Evolutionary conservation across 148 eudicot genomes (phyloP).

Genomic region (Linanthus parryae): DNA sequence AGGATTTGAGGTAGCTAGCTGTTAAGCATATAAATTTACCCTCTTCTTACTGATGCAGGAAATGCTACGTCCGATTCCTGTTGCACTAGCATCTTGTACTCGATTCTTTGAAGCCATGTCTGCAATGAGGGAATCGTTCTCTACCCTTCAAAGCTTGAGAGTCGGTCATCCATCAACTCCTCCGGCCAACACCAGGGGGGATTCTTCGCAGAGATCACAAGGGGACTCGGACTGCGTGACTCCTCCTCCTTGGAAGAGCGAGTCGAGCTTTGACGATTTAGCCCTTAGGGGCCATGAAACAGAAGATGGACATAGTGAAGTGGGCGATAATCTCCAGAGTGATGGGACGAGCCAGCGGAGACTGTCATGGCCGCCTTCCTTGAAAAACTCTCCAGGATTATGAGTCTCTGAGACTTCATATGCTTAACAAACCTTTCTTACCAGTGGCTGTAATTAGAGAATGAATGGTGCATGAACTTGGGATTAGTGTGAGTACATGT

Average conservation of each 20-base stretch:
- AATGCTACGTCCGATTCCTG: constrained; percentile 98
- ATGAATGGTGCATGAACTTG: too few species aligned
- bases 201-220: constrained; percentile 30
- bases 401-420: too few species aligned
- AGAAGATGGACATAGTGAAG: constrained; percentile 30
- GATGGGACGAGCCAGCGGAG: constrained; percentile 35
- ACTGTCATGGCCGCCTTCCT: constrained; percentile 65
- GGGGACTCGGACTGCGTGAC: constrained; percentile 67
- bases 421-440: too few species aligned
- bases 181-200: constrained; percentile 40
- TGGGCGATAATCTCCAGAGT: constrained; percentile 17
- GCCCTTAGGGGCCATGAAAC: constrained; percentile 28
- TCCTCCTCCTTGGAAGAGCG: constrained; percentile 76
- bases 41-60: constrained; percentile 38
- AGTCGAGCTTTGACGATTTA: constrained; percentile 55
- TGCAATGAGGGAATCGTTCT: constrained; percentile 97
- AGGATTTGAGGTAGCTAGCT: too few species aligned
- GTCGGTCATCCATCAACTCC: constrained; percentile 50
- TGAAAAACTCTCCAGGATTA: too few species aligned
- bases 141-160: constrained; percentile 75
- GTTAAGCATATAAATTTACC: too few species aligned
- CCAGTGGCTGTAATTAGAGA: too few species aligned
- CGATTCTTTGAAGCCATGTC: constrained; percentile 98
- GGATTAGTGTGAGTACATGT: not conserved
- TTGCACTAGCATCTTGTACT: constrained; percentile 96